phyloP scores from a whole-genome alignment of 495 filamentous ascomycete species.

The Xylaria intraflava region DNA sequence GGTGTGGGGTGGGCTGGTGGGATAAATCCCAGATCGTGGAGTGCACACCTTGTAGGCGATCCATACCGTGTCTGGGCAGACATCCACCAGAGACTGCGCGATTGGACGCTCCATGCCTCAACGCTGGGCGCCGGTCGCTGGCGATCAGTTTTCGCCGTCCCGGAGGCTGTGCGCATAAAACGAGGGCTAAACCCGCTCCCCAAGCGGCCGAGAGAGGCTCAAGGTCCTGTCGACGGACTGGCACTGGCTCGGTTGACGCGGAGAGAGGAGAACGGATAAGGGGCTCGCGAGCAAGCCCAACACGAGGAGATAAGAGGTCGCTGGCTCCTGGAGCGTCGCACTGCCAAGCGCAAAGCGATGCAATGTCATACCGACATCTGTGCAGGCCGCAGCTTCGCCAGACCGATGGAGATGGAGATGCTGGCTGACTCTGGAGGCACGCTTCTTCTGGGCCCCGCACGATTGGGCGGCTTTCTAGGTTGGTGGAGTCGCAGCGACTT shows the following conservation, averaged over 20 bases:
- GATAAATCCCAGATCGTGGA: constrained; percentile 28
- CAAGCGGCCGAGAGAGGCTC: constrained; percentile 7
- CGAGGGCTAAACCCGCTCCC: background rate
- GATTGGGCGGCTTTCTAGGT: constrained; percentile 3
- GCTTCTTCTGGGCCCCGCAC: no score
- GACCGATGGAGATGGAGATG: constrained; percentile 7
- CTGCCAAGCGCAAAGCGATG: constrained; percentile 13
- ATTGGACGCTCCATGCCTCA: constrained; percentile 6
- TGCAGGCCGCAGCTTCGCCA: constrained; percentile 10
- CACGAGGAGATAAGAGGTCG: constrained; percentile 23
- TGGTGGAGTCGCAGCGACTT: constrained; percentile 8
- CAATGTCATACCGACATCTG: constrained; percentile 12
- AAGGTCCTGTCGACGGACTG: background rate
- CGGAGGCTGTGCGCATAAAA: background rate
- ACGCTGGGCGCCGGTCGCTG: background rate
- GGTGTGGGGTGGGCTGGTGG: constrained; percentile 2
- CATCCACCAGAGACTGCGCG: constrained; percentile 13
- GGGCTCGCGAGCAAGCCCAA: constrained; percentile 21
- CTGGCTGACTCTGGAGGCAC: background rate
- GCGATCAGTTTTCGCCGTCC: constrained; percentile 18
- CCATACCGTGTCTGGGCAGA: constrained; percentile 19
- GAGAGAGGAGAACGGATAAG: constrained; percentile 13
- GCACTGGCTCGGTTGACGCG: constrained; percentile 19
- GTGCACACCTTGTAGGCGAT: constrained; percentile 28
- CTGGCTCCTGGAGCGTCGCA: constrained; percentile 5